phyloP scores from a whole-genome alignment of 2,329 filamentous ascomycete species.

The Penicillium sp. region DNA sequence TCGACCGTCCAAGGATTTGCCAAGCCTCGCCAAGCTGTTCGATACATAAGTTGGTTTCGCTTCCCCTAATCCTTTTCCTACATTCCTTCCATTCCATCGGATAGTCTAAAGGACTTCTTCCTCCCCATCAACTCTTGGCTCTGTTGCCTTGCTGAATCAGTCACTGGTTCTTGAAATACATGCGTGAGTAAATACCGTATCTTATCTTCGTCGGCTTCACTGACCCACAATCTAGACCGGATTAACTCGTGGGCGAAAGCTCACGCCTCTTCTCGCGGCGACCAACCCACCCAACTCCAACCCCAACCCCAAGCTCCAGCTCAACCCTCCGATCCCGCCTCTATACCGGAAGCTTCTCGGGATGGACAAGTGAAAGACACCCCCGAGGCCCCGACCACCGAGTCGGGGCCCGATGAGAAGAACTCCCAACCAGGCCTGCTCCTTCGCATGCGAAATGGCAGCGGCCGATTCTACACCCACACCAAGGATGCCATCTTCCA shows the following conservation, averaged over 20 bases:
- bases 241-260: slow-evolving; percentile 44
- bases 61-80: background rate
- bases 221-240: slow-evolving; percentile 29
- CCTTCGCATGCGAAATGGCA: slow-evolving; percentile 32
- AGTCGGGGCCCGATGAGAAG: slow-evolving; percentile 20
- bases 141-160: slow-evolving; percentile 20
- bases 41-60: slow-evolving; percentile 14
- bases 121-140: slow-evolving; percentile 8
- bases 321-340: background rate
- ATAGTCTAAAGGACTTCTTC: background rate
- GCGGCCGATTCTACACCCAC: slow-evolving; percentile 33
- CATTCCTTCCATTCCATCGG: background rate
- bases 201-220: background rate
- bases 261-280: slow-evolving; percentile 30
- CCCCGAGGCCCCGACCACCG: background rate
- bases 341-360: slow-evolving; percentile 12
- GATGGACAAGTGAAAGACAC: slow-evolving; percentile 33
- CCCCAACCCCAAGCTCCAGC: background rate
- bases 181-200: slow-evolving; percentile 31
- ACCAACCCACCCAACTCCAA: background rate
- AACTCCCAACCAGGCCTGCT: slow-evolving; percentile 22
- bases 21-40: slow-evolving; percentile 7
- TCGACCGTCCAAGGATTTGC: background rate
- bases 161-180: slow-evolving; percentile 33
- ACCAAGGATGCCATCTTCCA: slow-evolving; percentile 35